A percentile compares a stretch with the other conserved stretches of the same genome.
These are phyloP conservation scores for Hypocrella siamensis DNA, from an alignment of 2,329 filamentous ascomycete species.

Conservation along the genomic window DNA sequence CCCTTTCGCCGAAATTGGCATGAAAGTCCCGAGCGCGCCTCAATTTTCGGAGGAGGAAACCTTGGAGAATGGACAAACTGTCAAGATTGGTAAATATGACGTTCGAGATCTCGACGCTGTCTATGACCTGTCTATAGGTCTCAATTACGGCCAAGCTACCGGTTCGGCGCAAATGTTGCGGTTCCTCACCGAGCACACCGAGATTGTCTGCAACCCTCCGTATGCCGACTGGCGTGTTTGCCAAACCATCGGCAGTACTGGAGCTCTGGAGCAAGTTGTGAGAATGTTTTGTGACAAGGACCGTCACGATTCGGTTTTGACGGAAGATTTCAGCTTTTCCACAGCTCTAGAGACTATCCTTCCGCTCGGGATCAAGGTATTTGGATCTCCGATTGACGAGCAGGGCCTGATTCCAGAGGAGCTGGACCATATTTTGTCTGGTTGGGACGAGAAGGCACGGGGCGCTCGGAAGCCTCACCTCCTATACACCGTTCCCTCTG, in stretches of 20 bases:
- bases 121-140: constrained; percentile 68
- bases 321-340: constrained; percentile 84
- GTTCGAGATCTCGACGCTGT: constrained; percentile 37
- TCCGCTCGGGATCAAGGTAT: constrained; percentile 34
- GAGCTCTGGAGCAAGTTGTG: constrained; percentile 66
- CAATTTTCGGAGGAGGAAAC: constrained; percentile 58
- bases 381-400: constrained; percentile 35
- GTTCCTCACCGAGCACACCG: constrained; percentile 88
- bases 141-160: constrained; percentile 85
- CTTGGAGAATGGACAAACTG: constrained; percentile 37
- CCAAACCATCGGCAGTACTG: constrained; percentile 75
- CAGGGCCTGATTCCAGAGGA: constrained; percentile 35
- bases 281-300: constrained; percentile 61
- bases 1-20: constrained; percentile 63
- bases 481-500: constrained; percentile 51
- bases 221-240: constrained; percentile 84
- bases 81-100: constrained; percentile 74
- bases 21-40: constrained; percentile 57
- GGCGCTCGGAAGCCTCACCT: constrained; percentile 35
- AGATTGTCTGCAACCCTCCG: constrained; percentile 72
- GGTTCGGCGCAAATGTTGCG: constrained; percentile 78
- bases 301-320: constrained; percentile 62
- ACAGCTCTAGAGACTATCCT: constrained; percentile 45
- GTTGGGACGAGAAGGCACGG: constrained; percentile 30
- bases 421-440: constrained; percentile 33